Evolutionary conservation across 768 basidiomycete species (phyloP), one percentile per base, ranked within the genome.

Genomic region (Phlegmacium glaucopus): DNA sequence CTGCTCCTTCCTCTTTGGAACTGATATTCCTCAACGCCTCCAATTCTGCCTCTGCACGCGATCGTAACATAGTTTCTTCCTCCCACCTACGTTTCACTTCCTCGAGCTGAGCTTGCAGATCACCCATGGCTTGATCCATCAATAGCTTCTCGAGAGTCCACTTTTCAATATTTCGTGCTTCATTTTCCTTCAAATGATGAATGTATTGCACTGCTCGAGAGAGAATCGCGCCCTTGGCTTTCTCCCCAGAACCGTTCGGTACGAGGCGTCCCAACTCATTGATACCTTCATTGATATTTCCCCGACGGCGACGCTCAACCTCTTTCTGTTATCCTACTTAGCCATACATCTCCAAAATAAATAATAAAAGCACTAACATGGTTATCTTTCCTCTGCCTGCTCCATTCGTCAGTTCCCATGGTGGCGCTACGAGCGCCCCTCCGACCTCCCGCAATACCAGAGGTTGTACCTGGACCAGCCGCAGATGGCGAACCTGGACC

Each of bases 201-300:
- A 98, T 93, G 64, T 97, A 94, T 57, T 89, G 83, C 30, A 93
- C 93, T 2, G 94, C 92, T 28, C 87, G 87, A 2, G 80, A 74
- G 16, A 98, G 83, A 52, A 97, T 87, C 3, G 88, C 87, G 15
- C 92, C 90, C 61, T 98, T 96, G 44, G 87, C 85, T 58, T 88
- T 90, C 63, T 92, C 90, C 26, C 90, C 89, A 0, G 87, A 83
- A 22, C 85, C 88, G 55, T 85, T 88, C 4, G 94, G 94, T 9
- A 97, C 85, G 55, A 94, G 89, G 0, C 85, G 80, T 0, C 88
- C 87, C 12, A 98, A 83, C 57, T 90, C 87, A 60, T 89, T 92
- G 71, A 99, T 96, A 0, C 94, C 94, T 52, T 94, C 89, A 67
- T 95, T 96, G 69, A 99, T 97, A 56, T 93, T 93, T 13, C 94